phyloP scores from a whole-genome alignment of 2,329 filamentous ascomycete species.

The Verticillium isaacii region DNA sequence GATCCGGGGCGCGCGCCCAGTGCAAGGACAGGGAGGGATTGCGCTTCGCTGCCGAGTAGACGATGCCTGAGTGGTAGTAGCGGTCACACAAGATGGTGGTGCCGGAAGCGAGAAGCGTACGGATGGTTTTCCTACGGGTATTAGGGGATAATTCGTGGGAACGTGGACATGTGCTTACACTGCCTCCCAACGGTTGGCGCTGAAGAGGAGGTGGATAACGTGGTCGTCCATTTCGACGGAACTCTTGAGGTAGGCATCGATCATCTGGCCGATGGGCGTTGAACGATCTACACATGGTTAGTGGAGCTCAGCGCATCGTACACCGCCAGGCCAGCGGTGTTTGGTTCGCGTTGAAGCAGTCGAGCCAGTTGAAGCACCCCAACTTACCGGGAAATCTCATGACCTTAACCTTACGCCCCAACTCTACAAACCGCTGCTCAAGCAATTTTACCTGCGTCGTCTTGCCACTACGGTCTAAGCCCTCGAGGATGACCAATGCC shows the following conservation, averaged over 20 bases:
- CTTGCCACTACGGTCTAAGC: slow-evolving; percentile 86
- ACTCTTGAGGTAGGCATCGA: slow-evolving; percentile 75
- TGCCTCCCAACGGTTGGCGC: slow-evolving; percentile 84
- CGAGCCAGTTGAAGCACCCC: background rate
- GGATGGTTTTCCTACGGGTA: slow-evolving; percentile 41
- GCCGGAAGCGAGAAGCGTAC: slow-evolving; percentile 54
- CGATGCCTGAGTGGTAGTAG: slow-evolving; percentile 91
- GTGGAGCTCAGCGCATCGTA: background rate
- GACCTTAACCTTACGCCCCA: slow-evolving; percentile 43
- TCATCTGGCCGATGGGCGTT: slow-evolving; percentile 82
- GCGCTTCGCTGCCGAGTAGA: slow-evolving; percentile 86
- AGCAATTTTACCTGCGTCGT: slow-evolving; percentile 80
- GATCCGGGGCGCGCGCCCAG: slow-evolving; percentile 82
- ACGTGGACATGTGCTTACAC: slow-evolving; percentile 33
- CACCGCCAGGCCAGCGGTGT: too few relatives aligned
- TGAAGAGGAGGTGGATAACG: slow-evolving; percentile 84
- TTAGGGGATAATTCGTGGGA: background rate
- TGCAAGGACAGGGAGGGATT: slow-evolving; percentile 63
- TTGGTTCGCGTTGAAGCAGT: background rate
- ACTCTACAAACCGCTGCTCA: slow-evolving; percentile 45
- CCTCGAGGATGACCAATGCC: slow-evolving; percentile 79
- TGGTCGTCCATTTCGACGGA: slow-evolving; percentile 75
- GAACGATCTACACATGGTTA: slow-evolving; percentile 59
- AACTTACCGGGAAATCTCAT: slow-evolving; percentile 54
- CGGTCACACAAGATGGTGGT: slow-evolving; percentile 81